Percentiles rank a stretch among this genome's conserved stretches.
Conservation (phyloP, 2,329 filamentous ascomycete species). For the Curvularia hawaiiensis region DNA sequence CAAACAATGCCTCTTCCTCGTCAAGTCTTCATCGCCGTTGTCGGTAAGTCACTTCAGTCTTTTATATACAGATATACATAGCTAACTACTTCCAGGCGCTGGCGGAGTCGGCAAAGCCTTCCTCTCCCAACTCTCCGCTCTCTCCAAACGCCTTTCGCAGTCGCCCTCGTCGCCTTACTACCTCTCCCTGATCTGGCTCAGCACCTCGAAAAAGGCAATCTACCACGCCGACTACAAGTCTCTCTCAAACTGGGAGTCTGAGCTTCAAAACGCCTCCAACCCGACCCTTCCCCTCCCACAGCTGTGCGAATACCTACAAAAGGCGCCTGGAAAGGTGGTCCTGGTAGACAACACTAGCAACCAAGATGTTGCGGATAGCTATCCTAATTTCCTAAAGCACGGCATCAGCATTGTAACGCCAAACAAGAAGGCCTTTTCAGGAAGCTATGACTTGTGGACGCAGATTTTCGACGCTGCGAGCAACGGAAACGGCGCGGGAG, state of each 20-base stretch:
- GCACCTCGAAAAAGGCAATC: conserved; percentile 82
- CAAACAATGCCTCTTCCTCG: conserved; percentile 49
- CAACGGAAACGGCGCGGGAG: conserved; percentile 65
- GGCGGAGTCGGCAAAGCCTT: conserved; percentile 94
- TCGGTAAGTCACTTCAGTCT: conserved; percentile 41
- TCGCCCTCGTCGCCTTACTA: conserved; percentile 64
- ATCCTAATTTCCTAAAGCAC: conserved; percentile 78
- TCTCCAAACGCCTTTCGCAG: conserved; percentile 64
- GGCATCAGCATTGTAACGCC: conserved; percentile 93
- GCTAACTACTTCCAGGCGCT: conserved; percentile 63
- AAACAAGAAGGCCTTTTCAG: conserved; percentile 98
- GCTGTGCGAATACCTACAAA: conserved; percentile 76
- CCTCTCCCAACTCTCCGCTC: conserved; percentile 75
- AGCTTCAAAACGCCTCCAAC: conserved; percentile 67
- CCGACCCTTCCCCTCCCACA: conserved; percentile 70
- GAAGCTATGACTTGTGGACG: conserved; percentile 79
- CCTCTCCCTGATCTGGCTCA: conserved; percentile 81
- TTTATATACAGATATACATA: conserved; percentile 4
- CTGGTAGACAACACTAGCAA: conserved; percentile 97
- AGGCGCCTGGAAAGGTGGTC: conserved; percentile 77
- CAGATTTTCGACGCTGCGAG: conserved; percentile 80
- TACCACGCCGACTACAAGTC: conserved; percentile 74
- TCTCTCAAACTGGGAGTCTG: conserved; percentile 63
- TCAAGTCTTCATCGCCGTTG: conserved; percentile 55
- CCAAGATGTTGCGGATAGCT: conserved; percentile 79